Conservation (phyloP, 139 green algal genomes). For the Chlorella sp. region DNA sequence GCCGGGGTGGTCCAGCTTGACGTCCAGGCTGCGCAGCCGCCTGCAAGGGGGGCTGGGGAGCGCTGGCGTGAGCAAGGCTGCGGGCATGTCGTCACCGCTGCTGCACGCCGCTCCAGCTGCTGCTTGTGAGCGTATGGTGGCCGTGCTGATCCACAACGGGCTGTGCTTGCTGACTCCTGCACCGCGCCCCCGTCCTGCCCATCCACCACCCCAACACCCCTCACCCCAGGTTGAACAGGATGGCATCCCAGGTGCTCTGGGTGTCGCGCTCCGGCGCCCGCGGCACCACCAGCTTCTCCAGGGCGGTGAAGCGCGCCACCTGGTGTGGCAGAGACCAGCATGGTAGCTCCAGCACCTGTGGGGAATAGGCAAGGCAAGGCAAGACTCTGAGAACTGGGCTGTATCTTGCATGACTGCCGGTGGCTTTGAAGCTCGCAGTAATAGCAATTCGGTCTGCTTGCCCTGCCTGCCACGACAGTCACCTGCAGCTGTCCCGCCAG, state of each 20-base stretch:
- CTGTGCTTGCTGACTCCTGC: too few species aligned
- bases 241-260: neutral
- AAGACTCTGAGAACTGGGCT: too few species aligned
- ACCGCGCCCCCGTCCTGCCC: neutral
- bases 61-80: too few species aligned
- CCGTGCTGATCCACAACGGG: too few species aligned
- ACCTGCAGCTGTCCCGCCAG: constrained; percentile 15
- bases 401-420: too few species aligned
- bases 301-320: neutral
- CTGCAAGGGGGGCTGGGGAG: neutral
- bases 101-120: too few species aligned
- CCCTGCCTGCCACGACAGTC: neutral
- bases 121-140: neutral
- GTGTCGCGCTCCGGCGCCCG: neutral
- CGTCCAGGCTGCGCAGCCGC: neutral
- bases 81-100: too few species aligned
- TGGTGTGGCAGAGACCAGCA: neutral
- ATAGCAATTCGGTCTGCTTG: neutral
- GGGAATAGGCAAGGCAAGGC: neutral
- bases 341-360: neutral
- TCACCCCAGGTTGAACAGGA: neutral
- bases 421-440: neutral
- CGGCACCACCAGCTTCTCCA: neutral
- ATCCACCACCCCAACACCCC: neutral
- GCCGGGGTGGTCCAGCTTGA: neutral